These are phyloP conservation scores for Pterocarpus macrocarpus DNA, from an alignment of 306 rosid species.

Conservation along the genomic window DNA sequence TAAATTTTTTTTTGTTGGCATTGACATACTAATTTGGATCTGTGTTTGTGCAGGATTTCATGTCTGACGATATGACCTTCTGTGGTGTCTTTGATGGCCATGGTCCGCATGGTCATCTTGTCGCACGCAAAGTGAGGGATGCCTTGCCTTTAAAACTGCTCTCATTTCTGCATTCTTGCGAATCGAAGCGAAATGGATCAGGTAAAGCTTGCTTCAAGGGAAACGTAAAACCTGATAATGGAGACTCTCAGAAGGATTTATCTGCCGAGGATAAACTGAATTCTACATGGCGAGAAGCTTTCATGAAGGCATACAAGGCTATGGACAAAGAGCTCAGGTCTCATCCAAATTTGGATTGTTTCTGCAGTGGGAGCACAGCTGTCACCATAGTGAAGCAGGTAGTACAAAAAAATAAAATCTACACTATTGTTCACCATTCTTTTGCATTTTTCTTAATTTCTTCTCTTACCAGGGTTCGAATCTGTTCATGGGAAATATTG, in stretches of 20 bases:
- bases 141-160: constrained; percentile 81
- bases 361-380: constrained; percentile 99
- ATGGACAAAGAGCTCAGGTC: constrained; percentile 98
- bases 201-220: constrained; percentile 73
- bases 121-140: constrained; percentile 96
- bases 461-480: constrained; percentile 74
- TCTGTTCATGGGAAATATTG: constrained; percentile 91
- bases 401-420: constrained; percentile 26
- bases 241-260: constrained; percentile 69
- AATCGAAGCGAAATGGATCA: constrained; percentile 70
- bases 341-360: constrained; percentile 94
- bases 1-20: constrained; percentile 23
- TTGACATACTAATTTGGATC: constrained; percentile 40
- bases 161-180: constrained; percentile 78
- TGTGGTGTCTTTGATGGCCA: constrained; percentile 99
- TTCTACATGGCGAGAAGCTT: constrained; percentile 87
- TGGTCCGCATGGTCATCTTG: constrained; percentile 97
- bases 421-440: constrained; percentile 28
- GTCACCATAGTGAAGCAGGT: constrained; percentile 96
- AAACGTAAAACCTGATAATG: constrained; percentile 60
- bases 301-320: constrained; percentile 88
- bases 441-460: constrained; percentile 45
- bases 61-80: constrained; percentile 82
- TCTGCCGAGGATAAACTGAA: constrained; percentile 67
- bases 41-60: constrained; percentile 76